A percentile compares a stretch with the other conserved stretches of the same genome.
Evolutionary conservation across 2,329 filamentous ascomycete species (phyloP).

Genomic region (Hymenoscyphus fraxineus): DNA sequence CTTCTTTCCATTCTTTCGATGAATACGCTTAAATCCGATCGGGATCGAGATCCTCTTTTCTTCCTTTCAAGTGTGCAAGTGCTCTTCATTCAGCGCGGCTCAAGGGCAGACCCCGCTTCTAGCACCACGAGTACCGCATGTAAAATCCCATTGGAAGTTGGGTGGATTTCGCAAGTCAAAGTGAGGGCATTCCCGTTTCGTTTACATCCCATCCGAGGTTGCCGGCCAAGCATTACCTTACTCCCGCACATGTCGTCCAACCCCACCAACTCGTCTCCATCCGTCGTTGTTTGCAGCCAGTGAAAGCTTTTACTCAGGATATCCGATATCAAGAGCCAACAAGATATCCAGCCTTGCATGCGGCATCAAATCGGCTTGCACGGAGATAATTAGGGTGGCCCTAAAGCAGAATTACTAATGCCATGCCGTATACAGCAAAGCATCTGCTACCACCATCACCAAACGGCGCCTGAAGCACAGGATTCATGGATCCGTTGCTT

Average conservation of each 20-base stretch:
- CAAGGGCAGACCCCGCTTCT: background rate
- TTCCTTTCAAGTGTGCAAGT: background rate
- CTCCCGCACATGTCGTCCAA: too few species aligned
- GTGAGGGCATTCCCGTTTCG: background rate
- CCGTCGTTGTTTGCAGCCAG: background rate
- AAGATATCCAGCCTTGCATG: background rate
- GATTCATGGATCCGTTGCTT: constrained; percentile 1
- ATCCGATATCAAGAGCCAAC: background rate
- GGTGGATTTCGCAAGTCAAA: background rate
- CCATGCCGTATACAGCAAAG: background rate
- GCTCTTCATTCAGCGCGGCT: background rate
- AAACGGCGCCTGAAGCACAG: background rate
- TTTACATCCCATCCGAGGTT: background rate
- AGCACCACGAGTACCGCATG: background rate
- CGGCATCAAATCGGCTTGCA: background rate
- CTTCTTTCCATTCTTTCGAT: background rate
- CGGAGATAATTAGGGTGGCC: too few species aligned
- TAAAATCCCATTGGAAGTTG: background rate
- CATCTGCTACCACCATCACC: background rate
- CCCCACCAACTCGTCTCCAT: too few species aligned
- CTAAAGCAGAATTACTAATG: background rate
- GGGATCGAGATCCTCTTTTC: background rate
- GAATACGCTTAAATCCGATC: background rate
- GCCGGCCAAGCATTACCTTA: background rate
- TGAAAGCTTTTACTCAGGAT: background rate